Evolutionary conservation across 805 yeast species (phyloP).

Genomic region (Saccharomycopsis selenospora): DNA sequence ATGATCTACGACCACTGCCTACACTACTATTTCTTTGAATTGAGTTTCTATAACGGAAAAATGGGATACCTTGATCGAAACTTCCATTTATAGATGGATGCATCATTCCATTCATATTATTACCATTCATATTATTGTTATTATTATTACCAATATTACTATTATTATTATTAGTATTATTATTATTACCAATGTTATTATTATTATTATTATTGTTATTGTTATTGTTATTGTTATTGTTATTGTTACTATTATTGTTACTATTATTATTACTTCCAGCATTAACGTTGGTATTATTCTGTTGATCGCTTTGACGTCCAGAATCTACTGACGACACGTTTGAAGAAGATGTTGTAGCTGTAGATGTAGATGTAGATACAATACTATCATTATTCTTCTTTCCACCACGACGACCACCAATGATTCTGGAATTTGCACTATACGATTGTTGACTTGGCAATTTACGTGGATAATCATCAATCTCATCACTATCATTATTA

Average conservation of each 20-base stretch:
- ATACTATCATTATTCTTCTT: not conserved
- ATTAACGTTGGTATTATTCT: not conserved
- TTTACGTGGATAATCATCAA: not conserved
- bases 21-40: slow-evolving; percentile 10
- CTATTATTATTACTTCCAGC: not conserved
- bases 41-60: slow-evolving; percentile 7
- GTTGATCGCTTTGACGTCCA: not conserved
- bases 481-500: not conserved
- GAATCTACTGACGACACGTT: not conserved
- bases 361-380: slow-evolving; percentile 2
- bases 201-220: not conserved
- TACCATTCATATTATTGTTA: not conserved
- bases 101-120: not conserved
- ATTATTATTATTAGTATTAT: not conserved
- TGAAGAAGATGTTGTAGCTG: slow-evolving; percentile 1
- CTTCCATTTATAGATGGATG: not conserved
- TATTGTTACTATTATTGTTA: not conserved
- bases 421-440: not conserved
- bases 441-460: not conserved
- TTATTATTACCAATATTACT: not conserved
- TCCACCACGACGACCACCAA: too few species aligned
- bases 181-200: not conserved
- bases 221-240: not conserved
- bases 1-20: slow-evolving; percentile 13
- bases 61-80: slow-evolving; percentile 2